Base-by-base conservation (phyloP, 1,284 basidiomycete genomes). In the Nidula niveotomentosa region DNA sequence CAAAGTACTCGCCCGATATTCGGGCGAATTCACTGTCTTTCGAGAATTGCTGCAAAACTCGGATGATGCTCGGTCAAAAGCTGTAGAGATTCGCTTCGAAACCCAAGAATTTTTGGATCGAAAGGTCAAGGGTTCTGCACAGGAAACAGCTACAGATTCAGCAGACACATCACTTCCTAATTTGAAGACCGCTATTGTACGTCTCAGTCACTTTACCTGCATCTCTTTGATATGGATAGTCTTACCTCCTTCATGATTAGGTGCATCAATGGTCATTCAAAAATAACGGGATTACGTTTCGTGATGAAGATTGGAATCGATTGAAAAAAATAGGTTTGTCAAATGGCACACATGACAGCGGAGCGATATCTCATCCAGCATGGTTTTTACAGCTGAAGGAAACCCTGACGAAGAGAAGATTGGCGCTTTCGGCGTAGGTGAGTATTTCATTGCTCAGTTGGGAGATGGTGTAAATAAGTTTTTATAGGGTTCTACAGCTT, bases 31-130 rank as follows among this genome's bases (percentile, higher is more conserved):
- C 62, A 96, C 94, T 4, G 92, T 96, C 47, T 96, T 95, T 65
- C 84, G 96, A 41, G 96, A 98, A 69, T 84, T 98, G 8, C 76
- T 98, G 0, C 81, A 98, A 76, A 98, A 98, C 66, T 96, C 96
- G 12, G 96, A 98, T 67, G 96, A 98, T 73, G 95, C 94, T 1
- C 88, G 86, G 43, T 90, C 94, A 6, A 84, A 81, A 53, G 75
- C 83, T 37, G 93, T 91, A 1, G 91, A 95, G 69, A 92, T 96
- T 60, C 83, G 80, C 56, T 95, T 95, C 61, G 85, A 91, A 66
- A 91, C 91, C 0, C 73, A 84, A 65, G 67, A 65, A 7, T 85
- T 79, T 56, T 52, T 85, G 6, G 76, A 80, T 23, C 70, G 66
- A n/a, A 75, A 76, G 61, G 56, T 49, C 48, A n/a, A n/a, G n/a